These are phyloP conservation scores for Hypoxylon perforatum DNA, from an alignment of 495 filamentous ascomycete species.

Conservation along the genomic window DNA sequence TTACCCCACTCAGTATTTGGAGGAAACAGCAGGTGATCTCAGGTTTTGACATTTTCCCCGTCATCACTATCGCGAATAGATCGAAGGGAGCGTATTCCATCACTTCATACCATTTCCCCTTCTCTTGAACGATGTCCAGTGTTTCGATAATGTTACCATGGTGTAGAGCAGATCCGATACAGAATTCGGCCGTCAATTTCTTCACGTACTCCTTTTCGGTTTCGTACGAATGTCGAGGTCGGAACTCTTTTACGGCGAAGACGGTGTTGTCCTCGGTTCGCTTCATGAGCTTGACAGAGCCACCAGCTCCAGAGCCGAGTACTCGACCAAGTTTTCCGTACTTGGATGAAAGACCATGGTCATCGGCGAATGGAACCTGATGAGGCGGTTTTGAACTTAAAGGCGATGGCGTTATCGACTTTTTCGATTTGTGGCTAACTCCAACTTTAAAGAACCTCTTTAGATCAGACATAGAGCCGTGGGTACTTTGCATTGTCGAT, in stretches of 20 bases:
- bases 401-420: constrained; percentile 69
- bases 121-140: constrained; percentile 95
- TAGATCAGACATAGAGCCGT: constrained; percentile 92
- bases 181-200: constrained; percentile 99
- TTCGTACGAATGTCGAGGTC: constrained; percentile 92
- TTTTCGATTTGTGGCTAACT: constrained; percentile 72
- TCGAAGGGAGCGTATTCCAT: constrained; percentile 99
- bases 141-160: constrained; percentile 99
- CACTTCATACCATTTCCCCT: constrained; percentile 95
- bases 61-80: constrained; percentile 99
- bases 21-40: constrained; percentile 92
- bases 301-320: constrained; percentile 92
- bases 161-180: constrained; percentile 95
- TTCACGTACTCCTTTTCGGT: constrained; percentile 95
- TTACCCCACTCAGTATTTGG: constrained; percentile 95
- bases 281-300: constrained; percentile 95
- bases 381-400: constrained; percentile 63
- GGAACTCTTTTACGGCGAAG: constrained; percentile 98
- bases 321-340: constrained; percentile 97
- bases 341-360: constrained; percentile 88
- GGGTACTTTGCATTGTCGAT: constrained; percentile 67
- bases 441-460: constrained; percentile 90
- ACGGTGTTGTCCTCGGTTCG: constrained; percentile 88
- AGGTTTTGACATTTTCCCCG: constrained; percentile 93
- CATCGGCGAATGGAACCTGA: constrained; percentile 90